These are phyloP conservation scores for Sugiyamaella xylanicola DNA, from an alignment of 1,139 yeast species.

Conservation along the genomic window DNA sequence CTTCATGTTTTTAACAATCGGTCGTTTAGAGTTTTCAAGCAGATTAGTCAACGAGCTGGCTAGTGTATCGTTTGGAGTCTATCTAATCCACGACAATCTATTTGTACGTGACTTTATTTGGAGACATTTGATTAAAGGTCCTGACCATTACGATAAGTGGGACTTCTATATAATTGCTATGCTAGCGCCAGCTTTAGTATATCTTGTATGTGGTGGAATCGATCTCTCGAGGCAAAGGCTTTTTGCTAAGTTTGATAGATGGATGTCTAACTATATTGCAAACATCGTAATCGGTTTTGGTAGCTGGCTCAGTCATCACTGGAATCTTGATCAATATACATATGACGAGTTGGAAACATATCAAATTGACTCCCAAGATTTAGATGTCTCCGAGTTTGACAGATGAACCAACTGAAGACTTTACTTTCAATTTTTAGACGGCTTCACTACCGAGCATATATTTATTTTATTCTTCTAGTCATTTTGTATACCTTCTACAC, in stretches of 20 bases:
- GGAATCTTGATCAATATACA: neutral
- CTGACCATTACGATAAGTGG: conserved; percentile 1
- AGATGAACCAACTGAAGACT: too few relatives aligned
- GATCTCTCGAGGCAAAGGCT: conserved; percentile 17
- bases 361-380: neutral
- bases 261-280: neutral
- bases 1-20: neutral
- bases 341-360: neutral
- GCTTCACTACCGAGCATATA: neutral
- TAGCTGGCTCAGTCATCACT: neutral
- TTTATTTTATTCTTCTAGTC: neutral
- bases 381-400: neutral
- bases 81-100: conserved; percentile 17
- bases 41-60: conserved; percentile 13
- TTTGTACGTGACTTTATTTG: conserved; percentile 9
- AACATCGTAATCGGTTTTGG: neutral
- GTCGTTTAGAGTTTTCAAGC: conserved; percentile 15
- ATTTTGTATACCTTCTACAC: too few relatives aligned
- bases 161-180: conserved; percentile 7
- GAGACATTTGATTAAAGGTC: conserved; percentile 10
- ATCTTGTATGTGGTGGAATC: conserved; percentile 2
- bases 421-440: too few relatives aligned
- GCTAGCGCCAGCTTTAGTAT: conserved; percentile 11
- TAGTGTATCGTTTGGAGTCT: conserved; percentile 18
- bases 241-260: conserved; percentile 12